Base-by-base conservation (phyloP, 768 basidiomycete species). In the Asterophora lycoperdoides region DNA sequence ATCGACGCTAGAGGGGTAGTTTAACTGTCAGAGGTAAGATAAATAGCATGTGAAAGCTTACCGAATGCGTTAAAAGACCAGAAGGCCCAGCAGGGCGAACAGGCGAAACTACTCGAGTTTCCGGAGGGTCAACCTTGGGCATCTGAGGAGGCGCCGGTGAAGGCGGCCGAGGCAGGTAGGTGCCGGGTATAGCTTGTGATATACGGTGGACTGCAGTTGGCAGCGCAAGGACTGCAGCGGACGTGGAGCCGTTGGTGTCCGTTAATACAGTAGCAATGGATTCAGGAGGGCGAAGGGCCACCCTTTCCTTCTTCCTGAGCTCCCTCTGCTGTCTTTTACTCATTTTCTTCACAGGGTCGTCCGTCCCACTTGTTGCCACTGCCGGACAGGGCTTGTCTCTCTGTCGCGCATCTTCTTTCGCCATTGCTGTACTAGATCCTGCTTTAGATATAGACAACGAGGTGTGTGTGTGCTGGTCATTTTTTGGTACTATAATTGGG, bases 1-100 rank as follows among this genome's bases (percentile, higher is more conserved):
- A 63, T 47, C 45, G 49, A 26, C 46, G 49, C 61, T 59, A 19
- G 2, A 58, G 0, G 42, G 38, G 39, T n/a, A 28, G 38, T 13
- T 10, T 8, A 33, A 20, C 7, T 39, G 17, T 23, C 13, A 43
- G 28, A 29, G 7, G 44, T 14, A 8, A 17, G 30, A 13, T 36
- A 4, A 7, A 5, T 28, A 17, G 9, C 9, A 48, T 1, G 8
- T 33, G 1, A 15, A 15, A 5, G 17, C 47, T 30, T 35, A 52
- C 54, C 18, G 39, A 29, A 8, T 18, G 19, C 7, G 50, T 45
- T 3, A 33, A n/a, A 33, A 51, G 41, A 18, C 46, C 47, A 28
- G 35, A 9, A 7, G 35, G 32, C 18, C 46, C 47, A 28, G 35
- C 13, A 7, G 35, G 26, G 28, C 41, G 36, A 5, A 1, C 5